phyloP scores from a whole-genome alignment of 345 rosid genomes.

The Eutrema heterophyllum region DNA sequence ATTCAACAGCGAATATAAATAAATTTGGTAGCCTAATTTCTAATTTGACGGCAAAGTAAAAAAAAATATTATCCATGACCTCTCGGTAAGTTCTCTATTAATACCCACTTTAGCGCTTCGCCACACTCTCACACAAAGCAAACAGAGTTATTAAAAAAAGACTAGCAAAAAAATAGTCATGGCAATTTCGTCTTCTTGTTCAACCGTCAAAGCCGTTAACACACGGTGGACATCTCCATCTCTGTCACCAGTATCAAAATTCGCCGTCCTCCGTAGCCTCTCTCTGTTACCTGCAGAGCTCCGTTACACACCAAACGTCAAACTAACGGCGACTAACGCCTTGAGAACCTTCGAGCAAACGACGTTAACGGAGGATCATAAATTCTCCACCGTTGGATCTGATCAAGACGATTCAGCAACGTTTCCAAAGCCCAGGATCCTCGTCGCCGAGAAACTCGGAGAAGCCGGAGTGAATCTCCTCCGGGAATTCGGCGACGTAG shows the following conservation, averaged over 20 bases:
- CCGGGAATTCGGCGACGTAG: constrained; percentile 47
- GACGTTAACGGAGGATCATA: constrained; percentile 10
- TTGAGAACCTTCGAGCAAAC: constrained; percentile 16
- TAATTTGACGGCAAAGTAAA: constrained; percentile 10
- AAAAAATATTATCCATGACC: not conserved
- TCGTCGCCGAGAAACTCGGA: constrained; percentile 86
- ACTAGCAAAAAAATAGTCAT: not conserved
- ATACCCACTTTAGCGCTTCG: constrained; percentile 7
- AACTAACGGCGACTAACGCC: not conserved
- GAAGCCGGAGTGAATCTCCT: constrained; percentile 63
- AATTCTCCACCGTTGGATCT: constrained; percentile 4
- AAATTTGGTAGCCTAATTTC: not conserved
- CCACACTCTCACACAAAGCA: constrained; percentile 15
- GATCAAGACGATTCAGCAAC: not conserved
- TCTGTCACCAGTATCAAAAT: constrained; percentile 9
- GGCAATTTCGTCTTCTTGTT: constrained; percentile 33
- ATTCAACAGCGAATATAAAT: not conserved
- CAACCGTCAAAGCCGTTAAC: constrained; percentile 31
- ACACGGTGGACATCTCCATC: constrained; percentile 23
- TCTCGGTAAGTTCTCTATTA: not conserved
- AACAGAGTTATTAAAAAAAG: not conserved
- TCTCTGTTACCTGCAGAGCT: constrained; percentile 10
- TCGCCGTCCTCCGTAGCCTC: not conserved
- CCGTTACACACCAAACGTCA: constrained; percentile 24
- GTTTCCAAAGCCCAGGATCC: constrained; percentile 37